Base-by-base conservation (phyloP, 257 asterid genomes). In the Gardenia jasminoides region DNA sequence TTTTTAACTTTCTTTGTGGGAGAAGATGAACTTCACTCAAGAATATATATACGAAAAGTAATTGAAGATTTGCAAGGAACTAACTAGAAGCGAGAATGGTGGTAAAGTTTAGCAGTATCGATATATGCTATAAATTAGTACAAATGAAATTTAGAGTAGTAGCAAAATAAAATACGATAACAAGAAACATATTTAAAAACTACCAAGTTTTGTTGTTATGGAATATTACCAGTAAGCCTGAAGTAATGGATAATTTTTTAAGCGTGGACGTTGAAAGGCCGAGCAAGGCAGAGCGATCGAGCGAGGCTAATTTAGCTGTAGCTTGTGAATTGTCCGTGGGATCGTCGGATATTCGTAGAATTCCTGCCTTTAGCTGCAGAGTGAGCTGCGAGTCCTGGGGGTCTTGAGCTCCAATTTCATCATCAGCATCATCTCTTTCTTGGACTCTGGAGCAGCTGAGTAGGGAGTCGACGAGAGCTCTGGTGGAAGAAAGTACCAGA, bases 401-500 rank as follows among this genome's bases (percentile, higher is more conserved):
- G 39, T 79, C 22, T 70, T 64, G 50, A 81, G 31, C 69, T 78
- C 65, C 43, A 47, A 46, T 26, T 47, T 39, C 41, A 36, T 36
- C 39, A 36, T 36, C 3, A 36, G 3, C 39, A 36, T 50, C 72
- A 31, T 48, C 66, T 13, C 66, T 82, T 19, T 69, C 81, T 79
- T 71, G 80, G 69, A 80, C 24, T 70, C 67, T 82, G 58, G 80
- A 79, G 81, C 88, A 61, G 83, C 72, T 80, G 62, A 87, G 81
- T 54, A 90, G 64, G 28, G 98, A 95, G 77, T 92, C 74, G 72
- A 95, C 81, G 48, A 92, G 94, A 65, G 88, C 87, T 87, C 87
- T 85, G 67, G 98, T 95, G 76, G 99, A 90, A 84, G 96, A 86
- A 76, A 95, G 98, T 82, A 93, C 88, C 83, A 95, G 85, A 19